Evolutionary conservation across 139 green algal genomes (phyloP), one percentile per base, ranked within the genome.

Genomic region (Astrephomene gubernaculifera): DNA sequence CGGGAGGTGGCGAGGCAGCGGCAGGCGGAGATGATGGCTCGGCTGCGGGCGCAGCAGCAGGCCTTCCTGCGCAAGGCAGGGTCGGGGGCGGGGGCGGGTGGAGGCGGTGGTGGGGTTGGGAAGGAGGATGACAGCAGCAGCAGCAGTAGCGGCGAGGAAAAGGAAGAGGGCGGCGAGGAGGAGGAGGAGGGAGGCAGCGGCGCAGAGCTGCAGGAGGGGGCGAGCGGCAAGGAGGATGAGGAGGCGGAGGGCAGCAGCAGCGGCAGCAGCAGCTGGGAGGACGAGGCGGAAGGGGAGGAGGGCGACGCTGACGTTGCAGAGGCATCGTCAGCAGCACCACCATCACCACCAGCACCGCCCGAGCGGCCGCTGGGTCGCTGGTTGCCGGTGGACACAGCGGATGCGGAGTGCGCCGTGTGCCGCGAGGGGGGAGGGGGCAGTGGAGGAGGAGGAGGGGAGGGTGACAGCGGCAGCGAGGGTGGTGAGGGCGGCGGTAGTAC

Each of bases 1-100:
- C 17, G 60, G 61, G 60, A 83, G 29, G 19, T 35, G 60, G 60
- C 60, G 14, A 27, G 38, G 76, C 39, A 45, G 60, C 39, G 76
- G 38, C 79, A 85, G 63, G 79, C 79, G 7, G 79, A 25, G 9
- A 39, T 53, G 79, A 85, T 85, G 79, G 64, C 79, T 2, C 22
- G 35, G 4, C 44, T 85, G 44, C 38, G 60, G 63, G 79, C 43
- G 43, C 79, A 85, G 79, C 79, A 85, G 79, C 22, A 85, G 60
- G 79, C 79, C 2, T 85, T 85, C 65, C 43, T 85, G 78, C 43
- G 45, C 8, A 22, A 24, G 2, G 44, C 44, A 24, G 79, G 64
- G 2, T 38, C 29, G 38, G 5, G 12, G 24, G n/a, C 25, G 6
- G 72, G 14, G 22, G 49, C 25, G 33, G 7, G 33, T 0, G 49